Base-by-base conservation (phyloP, 208 protist species). In the Leishmania aethiopica region DNA sequence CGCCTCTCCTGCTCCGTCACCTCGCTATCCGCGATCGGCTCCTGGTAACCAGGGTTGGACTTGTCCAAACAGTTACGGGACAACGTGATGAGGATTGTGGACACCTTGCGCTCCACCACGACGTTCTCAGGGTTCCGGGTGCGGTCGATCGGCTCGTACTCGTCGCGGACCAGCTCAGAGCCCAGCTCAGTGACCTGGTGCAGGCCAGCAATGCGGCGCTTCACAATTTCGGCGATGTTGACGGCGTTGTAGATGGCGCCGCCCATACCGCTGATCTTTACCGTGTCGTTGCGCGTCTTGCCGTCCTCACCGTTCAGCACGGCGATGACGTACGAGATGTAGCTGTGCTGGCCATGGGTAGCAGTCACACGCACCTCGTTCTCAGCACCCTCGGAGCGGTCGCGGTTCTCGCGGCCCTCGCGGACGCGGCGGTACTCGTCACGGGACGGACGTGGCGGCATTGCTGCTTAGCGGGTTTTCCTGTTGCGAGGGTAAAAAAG, bases 181-280 rank as follows among this genome's bases (percentile, higher is more conserved):
- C 84, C 88, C 60, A 97, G 96, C 71, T 94, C 90, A 28, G 94
- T 98, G 76, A 97, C 93, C 88, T 98, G 96, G 89, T 98, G 95
- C 22, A 98, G 91, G 37, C 95, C 95, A 32, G 79, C 85, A 59
- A 98, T 95, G 83, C 96, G 91, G 78, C 93, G 94, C 88, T 98
- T 98, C 72, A 98, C 88, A 77, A 98, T 95, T 85, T 98, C 96
- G 37, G 94, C 95, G 77, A 98, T 95, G 90, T 96, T 97, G 74
- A 98, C 94, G 75, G 90, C 94, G 86, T 96, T 98, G 86, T 90
- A 96, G 82, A 98, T 97, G 59, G 96, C 93, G 42, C 89, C 86
- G 53, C 95, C 96, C 94, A 98, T 97, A 35, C 90, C 96, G 69
- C 91, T 95, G 87, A 98, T 92, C 88, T 94, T 96, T 82, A 98